These are phyloP conservation scores for Penicillium simplicissimum DNA, from an alignment of 495 filamentous ascomycete genomes.

Conservation along the genomic window DNA sequence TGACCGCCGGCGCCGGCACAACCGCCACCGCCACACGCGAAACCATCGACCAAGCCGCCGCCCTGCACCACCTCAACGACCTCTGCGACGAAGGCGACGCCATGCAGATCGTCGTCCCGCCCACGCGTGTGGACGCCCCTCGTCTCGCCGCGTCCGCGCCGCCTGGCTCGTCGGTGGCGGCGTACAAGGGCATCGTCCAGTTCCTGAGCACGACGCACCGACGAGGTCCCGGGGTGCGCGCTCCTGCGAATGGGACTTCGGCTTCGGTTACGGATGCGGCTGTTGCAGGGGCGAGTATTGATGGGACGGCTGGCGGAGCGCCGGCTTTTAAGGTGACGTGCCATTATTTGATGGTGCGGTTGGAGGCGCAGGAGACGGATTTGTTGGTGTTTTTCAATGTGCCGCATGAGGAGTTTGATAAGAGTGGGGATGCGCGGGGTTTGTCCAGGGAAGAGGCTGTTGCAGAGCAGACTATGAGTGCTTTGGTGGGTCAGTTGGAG, in stretches of 20 bases:
- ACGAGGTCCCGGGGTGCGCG: conserved; percentile 14
- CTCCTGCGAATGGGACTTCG: conserved; percentile 5
- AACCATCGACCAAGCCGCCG: conserved; percentile 63
- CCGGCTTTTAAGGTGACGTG: conserved; percentile 30
- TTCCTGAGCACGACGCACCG: conserved; percentile 30
- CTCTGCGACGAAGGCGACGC: conserved; percentile 62
- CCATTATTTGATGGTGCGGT: conserved; percentile 60
- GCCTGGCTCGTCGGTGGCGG: conserved; percentile 12
- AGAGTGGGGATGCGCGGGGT: conserved; percentile 34
- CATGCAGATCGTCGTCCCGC: conserved; percentile 54
- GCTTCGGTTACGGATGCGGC: conserved; percentile 13
- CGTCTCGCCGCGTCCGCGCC: conserved; percentile 31
- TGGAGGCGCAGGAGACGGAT: conserved; percentile 77
- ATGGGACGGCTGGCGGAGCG: conserved; percentile 11
- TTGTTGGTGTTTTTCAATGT: conserved; percentile 89
- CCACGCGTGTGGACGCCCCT: conserved; percentile 30
- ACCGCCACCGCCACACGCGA: conserved; percentile 22
- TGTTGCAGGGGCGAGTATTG: conserved; percentile 18
- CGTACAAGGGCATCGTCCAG: conserved; percentile 35
- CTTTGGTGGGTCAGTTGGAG: conserved; percentile 68
- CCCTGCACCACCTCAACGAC: conserved; percentile 74
- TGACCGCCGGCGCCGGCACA: conserved; percentile 30
- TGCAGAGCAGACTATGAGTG: conserved; percentile 59
- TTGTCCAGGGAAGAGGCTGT: conserved; percentile 61
- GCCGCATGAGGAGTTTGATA: conserved; percentile 70